Conservation (phyloP, 192 early-diverging fungal species). For the Geranomyces variabilis region DNA sequence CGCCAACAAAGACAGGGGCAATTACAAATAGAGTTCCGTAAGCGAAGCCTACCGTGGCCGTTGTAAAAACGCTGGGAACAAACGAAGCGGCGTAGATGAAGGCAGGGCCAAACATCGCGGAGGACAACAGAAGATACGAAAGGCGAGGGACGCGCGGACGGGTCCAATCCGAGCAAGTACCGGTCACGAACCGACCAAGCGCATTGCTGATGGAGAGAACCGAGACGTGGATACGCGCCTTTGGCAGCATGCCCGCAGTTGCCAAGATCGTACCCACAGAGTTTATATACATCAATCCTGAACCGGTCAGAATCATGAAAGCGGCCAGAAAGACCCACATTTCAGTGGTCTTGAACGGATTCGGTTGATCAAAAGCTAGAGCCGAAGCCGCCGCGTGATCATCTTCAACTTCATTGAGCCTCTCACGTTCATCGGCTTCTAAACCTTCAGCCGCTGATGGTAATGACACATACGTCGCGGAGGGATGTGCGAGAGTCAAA, state of each 20-base stretch:
- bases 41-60: slow-evolving; percentile 31
- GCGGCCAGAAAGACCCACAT: slow-evolving; percentile 42
- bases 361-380: background rate
- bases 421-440: background rate
- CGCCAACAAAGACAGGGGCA: slow-evolving; percentile 43
- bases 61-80: background rate
- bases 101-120: slow-evolving; percentile 13
- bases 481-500: slow-evolving; percentile 15
- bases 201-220: slow-evolving; percentile 44
- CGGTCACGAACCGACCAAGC: slow-evolving; percentile 42
- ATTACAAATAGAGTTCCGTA: slow-evolving; percentile 44
- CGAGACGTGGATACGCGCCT: slow-evolving; percentile 34
- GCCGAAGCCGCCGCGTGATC: background rate
- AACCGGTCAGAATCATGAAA: slow-evolving; percentile 38
- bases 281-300: slow-evolving; percentile 56
- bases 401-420: background rate
- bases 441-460: too few relatives aligned
- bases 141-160: slow-evolving; percentile 24
- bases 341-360: slow-evolving; percentile 31
- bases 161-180: slow-evolving; percentile 34
- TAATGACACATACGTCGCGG: background rate
- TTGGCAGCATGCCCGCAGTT: slow-evolving; percentile 12
- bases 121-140: slow-evolving; percentile 18
- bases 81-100: background rate
- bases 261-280: slow-evolving; percentile 45